These are phyloP conservation scores for Saururus chinensis DNA, from an alignment of 164 flowering plant genomes.

Conservation along the genomic window DNA sequence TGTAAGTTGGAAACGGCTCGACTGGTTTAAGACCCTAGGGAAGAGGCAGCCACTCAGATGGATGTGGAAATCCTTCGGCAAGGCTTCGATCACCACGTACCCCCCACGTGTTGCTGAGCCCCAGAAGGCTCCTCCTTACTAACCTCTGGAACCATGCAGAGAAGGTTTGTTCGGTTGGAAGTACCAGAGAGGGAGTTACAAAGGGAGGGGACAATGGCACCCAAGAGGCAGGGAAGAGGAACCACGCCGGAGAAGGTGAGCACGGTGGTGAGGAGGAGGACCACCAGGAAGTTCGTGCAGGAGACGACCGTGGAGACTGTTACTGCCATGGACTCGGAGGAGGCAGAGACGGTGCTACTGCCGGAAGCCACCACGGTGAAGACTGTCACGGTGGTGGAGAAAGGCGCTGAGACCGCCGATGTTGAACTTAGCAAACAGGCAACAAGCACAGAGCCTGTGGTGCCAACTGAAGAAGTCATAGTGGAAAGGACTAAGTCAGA, in stretches of 20 bases:
- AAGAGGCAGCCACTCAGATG: too few species aligned
- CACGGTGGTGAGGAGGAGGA: slow-evolving; percentile 10
- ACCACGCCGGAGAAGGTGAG: slow-evolving; percentile 13
- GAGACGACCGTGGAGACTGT: background rate
- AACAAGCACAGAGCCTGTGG: background rate
- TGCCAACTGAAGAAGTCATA: background rate
- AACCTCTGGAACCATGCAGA: too few species aligned
- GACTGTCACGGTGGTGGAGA: background rate
- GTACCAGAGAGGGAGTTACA: too few species aligned
- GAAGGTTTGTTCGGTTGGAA: too few species aligned
- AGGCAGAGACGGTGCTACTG: too few species aligned
- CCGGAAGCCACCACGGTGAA: background rate
- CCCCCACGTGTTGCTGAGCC: too few species aligned
- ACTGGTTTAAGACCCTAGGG: too few species aligned
- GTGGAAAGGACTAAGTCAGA: background rate
- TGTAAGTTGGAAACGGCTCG: too few species aligned
- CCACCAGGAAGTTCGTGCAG: slow-evolving; percentile 25
- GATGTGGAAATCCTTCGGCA: too few species aligned
- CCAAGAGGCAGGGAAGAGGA: slow-evolving; percentile 16
- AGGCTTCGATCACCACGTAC: too few species aligned
- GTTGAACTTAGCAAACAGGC: background rate
- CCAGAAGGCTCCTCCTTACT: too few species aligned
- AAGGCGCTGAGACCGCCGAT: background rate
- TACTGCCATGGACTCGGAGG: background rate
- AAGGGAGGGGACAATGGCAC: slow-evolving; percentile 22